Conservation (phyloP, 2,329 filamentous ascomycete species). For the Sphaerulina vaccinii region DNA sequence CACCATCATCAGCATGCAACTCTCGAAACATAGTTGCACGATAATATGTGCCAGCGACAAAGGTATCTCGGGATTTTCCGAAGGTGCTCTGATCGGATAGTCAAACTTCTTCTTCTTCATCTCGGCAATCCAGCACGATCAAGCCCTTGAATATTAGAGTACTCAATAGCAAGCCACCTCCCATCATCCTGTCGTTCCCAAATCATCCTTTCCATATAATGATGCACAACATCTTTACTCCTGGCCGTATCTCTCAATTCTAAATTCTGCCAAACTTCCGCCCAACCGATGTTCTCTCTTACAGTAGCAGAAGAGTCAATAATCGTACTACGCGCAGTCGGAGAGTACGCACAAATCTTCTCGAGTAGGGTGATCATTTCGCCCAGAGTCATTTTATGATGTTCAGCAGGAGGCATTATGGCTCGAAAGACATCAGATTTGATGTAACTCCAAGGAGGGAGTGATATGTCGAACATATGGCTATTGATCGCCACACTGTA, state of each 20-base stretch:
- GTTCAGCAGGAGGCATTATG: slow-evolving; percentile 4
- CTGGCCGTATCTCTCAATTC: slow-evolving; percentile 9
- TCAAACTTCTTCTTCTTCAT: not conserved
- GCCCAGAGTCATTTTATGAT: slow-evolving; percentile 7
- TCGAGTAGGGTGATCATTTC: slow-evolving; percentile 4
- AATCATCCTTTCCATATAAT: slow-evolving; percentile 10
- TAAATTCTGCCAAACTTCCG: slow-evolving; percentile 11
- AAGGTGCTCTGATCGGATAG: not conserved
- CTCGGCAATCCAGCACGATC: slow-evolving; percentile 9
- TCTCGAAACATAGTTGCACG: not conserved
- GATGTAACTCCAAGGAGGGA: slow-evolving; percentile 7
- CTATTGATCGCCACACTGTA: slow-evolving; percentile 1
- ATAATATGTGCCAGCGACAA: not conserved
- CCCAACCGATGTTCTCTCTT: slow-evolving; percentile 3
- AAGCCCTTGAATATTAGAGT: slow-evolving; percentile 5
- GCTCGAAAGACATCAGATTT: slow-evolving; percentile 1
- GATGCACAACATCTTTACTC: slow-evolving; percentile 3
- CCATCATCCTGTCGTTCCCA: slow-evolving; percentile 9
- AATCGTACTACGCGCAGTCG: slow-evolving; percentile 5
- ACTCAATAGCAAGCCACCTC: slow-evolving; percentile 5
- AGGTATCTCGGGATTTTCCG: not conserved
- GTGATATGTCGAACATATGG: slow-evolving; percentile 2
- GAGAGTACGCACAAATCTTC: not conserved
- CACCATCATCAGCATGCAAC: not conserved
- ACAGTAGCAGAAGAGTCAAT: slow-evolving; percentile 2